Evolutionary conservation across 768 basidiomycete genomes (phyloP), one percentile per base, ranked within the genome.

Genomic region (Tulasnella sp.): DNA sequence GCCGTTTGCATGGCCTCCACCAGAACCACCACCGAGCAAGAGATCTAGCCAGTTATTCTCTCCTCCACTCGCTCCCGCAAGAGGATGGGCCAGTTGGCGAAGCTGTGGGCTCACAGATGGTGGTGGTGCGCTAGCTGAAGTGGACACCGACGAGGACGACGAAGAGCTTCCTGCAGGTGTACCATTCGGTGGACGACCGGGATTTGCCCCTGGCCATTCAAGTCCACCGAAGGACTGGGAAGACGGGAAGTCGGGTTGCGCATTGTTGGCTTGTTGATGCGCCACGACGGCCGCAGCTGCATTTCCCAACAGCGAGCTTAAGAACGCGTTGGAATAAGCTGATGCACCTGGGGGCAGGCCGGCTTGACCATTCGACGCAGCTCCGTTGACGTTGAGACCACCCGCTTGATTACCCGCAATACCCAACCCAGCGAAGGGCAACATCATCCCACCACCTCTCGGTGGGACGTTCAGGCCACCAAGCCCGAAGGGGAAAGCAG

Each of bases 281-380:
- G 69, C 69, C 11, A 25, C 69, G 37, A 42, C 40, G 12, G 40
- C 38, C 15, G 42, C 72, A 34, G 42, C 72, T 6, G 72, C 72
- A 22, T 36, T 72, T 0, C 72, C 72, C 19, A 72, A 29, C 38
- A 72, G 25, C 34, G 72, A 72, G n/a, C 49, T 72, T 9, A 72
- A 36, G 49, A 72, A 72, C 17, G 72, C 72, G 34, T 42, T 52
- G 45, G 72, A 72, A 34, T 72, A 72, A 5, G 72, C 72, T 17
- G 22, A 29, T 38, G 42, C 69, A 31, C 69, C 42, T 8, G 69
- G 69, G 7, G 69, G 37, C 9, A 39, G 22, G 29, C 19, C 69
- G 49, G 34, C 72, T n/a, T 17, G 42, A 72, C 22, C 31, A 25
- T 4, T 2, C 3, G 39, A 31, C 4, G 38, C n/a, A 45, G 45